phyloP scores from a whole-genome alignment of 2,329 filamentous ascomycete species.

The Alternaria triticina region DNA sequence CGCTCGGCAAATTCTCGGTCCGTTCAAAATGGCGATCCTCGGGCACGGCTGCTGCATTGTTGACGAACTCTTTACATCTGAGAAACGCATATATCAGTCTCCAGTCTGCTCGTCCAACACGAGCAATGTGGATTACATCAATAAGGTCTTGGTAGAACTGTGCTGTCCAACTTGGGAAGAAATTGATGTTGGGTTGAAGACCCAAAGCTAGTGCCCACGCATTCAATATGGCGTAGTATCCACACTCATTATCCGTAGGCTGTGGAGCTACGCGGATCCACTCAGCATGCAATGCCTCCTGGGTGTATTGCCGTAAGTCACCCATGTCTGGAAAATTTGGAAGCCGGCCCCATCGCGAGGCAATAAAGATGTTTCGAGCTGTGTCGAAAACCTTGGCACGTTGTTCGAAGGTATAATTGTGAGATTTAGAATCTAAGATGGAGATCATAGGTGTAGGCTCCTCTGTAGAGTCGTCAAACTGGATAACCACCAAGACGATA shows the following conservation, averaged over 20 bases:
- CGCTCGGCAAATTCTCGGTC: not conserved
- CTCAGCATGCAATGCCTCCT: not conserved
- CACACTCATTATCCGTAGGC: conserved; percentile 8
- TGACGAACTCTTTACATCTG: conserved; percentile 10
- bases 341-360: not conserved
- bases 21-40: not conserved
- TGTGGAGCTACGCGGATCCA: conserved; percentile 14
- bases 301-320: not conserved
- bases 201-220: conserved; percentile 31
- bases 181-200: conserved; percentile 12
- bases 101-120: conserved; percentile 13
- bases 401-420: not conserved
- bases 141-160: conserved; percentile 8
- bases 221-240: conserved; percentile 26
- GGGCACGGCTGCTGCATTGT: not conserved
- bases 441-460: not conserved
- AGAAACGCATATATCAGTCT: conserved; percentile 23
- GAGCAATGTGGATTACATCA: conserved; percentile 14
- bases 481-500: conserved; percentile 17
- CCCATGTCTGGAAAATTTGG: not conserved
- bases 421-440: conserved; percentile 15
- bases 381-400: not conserved
- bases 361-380: not conserved
- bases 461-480: conserved; percentile 5
- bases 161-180: conserved; percentile 5